These are phyloP conservation scores for Babesia divergens DNA, from an alignment of 169 alveolate species.

Conservation along the genomic window DNA sequence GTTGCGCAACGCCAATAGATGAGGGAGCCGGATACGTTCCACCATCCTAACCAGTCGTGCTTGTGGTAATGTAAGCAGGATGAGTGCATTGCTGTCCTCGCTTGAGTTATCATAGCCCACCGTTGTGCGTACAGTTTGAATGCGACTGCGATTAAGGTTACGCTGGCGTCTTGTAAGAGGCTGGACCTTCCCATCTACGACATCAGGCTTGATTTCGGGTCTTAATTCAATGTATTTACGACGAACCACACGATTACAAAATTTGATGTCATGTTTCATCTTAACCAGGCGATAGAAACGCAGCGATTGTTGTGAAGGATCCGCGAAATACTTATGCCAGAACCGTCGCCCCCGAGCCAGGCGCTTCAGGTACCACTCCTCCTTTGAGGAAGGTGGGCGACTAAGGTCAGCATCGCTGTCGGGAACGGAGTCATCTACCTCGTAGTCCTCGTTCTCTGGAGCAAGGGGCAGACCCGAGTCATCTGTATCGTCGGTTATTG, in stretches of 20 bases:
- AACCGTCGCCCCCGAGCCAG: conserved; percentile 54
- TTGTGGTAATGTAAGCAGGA: conserved; percentile 35
- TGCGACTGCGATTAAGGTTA: conserved; percentile 9
- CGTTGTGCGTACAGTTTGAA: conserved; percentile 11
- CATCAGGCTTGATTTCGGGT: conserved; percentile 29
- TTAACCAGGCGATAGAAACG: conserved; percentile 34
- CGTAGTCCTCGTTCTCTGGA: conserved; percentile 55
- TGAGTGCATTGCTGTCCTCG: conserved; percentile 51
- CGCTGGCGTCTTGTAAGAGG: conserved; percentile 28
- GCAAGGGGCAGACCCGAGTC: conserved; percentile 57
- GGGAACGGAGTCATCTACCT: conserved; percentile 30
- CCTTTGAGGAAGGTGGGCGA: conserved; percentile 39
- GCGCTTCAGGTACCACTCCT: conserved; percentile 53
- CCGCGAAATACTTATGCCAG: conserved; percentile 57
- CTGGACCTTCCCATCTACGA: conserved; percentile 27
- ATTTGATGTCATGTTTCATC: conserved; percentile 43
- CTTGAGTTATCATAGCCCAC: conserved; percentile 64
- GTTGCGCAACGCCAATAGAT: conserved; percentile 46
- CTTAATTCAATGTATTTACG: conserved; percentile 39
- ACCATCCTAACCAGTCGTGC: conserved; percentile 41
- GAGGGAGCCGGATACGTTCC: conserved; percentile 50
- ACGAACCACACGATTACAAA: conserved; percentile 45
- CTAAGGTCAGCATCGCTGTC: conserved; percentile 21
- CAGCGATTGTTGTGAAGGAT: conserved; percentile 44
- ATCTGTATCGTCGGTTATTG: conserved; percentile 19